These are phyloP conservation scores for Phialophora verrucosa DNA, from an alignment of 2,329 filamentous ascomycete genomes.

Conservation along the genomic window DNA sequence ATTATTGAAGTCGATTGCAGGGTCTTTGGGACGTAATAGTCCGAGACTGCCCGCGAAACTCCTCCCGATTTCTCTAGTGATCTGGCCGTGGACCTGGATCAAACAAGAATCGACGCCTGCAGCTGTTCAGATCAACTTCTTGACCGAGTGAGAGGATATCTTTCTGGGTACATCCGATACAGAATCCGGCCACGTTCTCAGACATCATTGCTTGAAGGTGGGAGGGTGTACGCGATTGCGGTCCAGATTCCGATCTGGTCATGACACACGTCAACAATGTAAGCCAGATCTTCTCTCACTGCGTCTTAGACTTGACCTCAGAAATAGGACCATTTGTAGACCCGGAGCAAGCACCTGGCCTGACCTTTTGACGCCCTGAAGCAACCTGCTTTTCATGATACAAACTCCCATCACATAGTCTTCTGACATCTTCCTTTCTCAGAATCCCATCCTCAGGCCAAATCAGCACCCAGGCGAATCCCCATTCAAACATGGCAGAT, in stretches of 20 bases:
- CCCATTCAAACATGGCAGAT: constrained; percentile 50
- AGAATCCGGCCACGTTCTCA: neutral
- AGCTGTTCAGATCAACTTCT: neutral
- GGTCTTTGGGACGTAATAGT: neutral
- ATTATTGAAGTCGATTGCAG: neutral
- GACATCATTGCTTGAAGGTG: neutral
- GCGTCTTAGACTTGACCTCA: constrained; percentile 1
- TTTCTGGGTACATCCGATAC: neutral
- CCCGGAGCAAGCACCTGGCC: neutral
- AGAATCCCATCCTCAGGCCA: constrained; percentile 42
- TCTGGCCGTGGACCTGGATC: neutral
- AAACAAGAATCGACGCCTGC: neutral
- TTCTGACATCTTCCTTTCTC: constrained; percentile 42
- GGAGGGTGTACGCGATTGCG: neutral
- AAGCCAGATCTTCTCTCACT: constrained; percentile 1
- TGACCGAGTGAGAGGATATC: neutral
- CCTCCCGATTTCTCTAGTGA: neutral
- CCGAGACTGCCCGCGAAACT: neutral
- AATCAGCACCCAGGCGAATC: constrained; percentile 42
- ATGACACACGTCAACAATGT: neutral
- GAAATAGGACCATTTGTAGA: neutral
- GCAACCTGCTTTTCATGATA: constrained; percentile 14
- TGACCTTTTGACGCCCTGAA: constrained; percentile 1
- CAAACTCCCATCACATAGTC: constrained; percentile 40
- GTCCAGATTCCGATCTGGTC: neutral